phyloP scores from a whole-genome alignment of 352 stramenopile species.

The Globisporangium abappressorium region DNA sequence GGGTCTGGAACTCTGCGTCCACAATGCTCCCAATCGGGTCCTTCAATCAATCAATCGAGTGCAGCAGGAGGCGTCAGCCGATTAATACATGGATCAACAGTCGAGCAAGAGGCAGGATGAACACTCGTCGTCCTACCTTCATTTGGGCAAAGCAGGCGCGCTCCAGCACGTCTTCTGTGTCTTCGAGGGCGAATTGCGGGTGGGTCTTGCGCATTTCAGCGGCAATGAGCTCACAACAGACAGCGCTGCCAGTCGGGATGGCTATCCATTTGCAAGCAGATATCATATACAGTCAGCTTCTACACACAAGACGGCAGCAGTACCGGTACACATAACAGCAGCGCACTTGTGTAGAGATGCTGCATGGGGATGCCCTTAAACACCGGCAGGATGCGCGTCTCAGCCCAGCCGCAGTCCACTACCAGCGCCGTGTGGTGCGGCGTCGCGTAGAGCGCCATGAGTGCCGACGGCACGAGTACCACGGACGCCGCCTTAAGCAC shows the following conservation, averaged over 20 bases:
- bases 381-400: conserved; percentile 73
- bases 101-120: neutral
- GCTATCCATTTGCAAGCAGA: conserved; percentile 20
- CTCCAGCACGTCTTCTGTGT: conserved; percentile 66
- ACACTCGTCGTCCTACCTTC: conserved; percentile 23
- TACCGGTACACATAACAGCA: neutral
- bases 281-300: neutral
- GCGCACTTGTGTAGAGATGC: conserved; percentile 63
- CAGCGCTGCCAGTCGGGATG: conserved; percentile 37
- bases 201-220: conserved; percentile 23
- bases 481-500: conserved; percentile 65
- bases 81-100: neutral
- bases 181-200: conserved; percentile 17
- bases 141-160: conserved; percentile 73
- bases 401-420: conserved; percentile 72
- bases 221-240: conserved; percentile 42
- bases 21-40: conserved; percentile 34
- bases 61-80: neutral
- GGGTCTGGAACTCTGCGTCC: conserved; percentile 44
- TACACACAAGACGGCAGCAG: neutral
- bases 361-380: conserved; percentile 82
- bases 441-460: conserved; percentile 69
- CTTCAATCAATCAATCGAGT: conserved; percentile 11
- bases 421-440: conserved; percentile 73
- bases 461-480: conserved; percentile 60